Evolutionary conservation across 768 basidiomycete species (phyloP).

Genomic region (Boletus barrowsii): DNA sequence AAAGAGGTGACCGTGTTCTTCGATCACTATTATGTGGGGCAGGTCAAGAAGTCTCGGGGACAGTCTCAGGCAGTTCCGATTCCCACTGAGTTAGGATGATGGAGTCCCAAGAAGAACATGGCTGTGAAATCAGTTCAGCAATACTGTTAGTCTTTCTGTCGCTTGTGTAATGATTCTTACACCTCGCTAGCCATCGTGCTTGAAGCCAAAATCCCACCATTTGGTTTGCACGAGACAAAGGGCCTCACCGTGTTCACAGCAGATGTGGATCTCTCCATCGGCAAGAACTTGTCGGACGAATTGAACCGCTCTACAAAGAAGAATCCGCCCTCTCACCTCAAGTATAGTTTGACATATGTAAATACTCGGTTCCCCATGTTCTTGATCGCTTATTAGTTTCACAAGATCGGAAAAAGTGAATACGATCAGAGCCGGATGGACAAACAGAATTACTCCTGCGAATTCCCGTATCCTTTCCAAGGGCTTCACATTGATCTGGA

Average conservation of each 20-base stretch:
- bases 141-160: not conserved
- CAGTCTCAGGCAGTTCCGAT: slow-evolving; percentile 44
- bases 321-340: not conserved
- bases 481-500: not conserved
- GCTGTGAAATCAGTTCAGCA: slow-evolving; percentile 38
- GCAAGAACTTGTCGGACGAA: not conserved
- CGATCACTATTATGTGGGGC: slow-evolving; percentile 65
- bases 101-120: slow-evolving; percentile 64
- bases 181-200: not conserved
- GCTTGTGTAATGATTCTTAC: not conserved
- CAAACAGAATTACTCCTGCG: not conserved
- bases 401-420: not conserved
- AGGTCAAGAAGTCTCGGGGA: slow-evolving; percentile 59
- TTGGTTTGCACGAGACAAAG: not conserved
- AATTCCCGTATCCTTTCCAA: not conserved
- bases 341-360: slow-evolving; percentile 1
- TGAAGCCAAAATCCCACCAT: not conserved
- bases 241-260: not conserved
- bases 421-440: not conserved
- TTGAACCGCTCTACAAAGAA: not conserved
- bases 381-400: not conserved
- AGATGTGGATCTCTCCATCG: not conserved
- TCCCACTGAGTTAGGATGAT: slow-evolving; percentile 50
- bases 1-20: slow-evolving; percentile 73
- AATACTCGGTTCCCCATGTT: not conserved